Evolutionary conservation across 2,329 filamentous ascomycete species (phyloP).

Genomic region (Colletotrichum kahawae): DNA sequence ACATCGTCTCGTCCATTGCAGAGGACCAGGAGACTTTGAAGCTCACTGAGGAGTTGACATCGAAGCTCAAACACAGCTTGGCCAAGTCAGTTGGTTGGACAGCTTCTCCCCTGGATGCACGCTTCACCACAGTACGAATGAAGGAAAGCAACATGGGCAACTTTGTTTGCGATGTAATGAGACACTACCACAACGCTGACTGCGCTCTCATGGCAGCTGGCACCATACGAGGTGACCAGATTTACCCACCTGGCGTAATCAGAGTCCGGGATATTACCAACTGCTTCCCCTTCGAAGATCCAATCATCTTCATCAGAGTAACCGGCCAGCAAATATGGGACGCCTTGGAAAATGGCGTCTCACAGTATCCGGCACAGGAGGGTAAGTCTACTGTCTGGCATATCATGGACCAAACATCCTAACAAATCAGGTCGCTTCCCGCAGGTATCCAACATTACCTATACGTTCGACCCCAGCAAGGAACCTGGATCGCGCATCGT

Average conservation of each 20-base stretch:
- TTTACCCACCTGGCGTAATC: conserved; percentile 82
- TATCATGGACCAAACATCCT: not conserved
- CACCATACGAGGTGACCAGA: conserved; percentile 86
- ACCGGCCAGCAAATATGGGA: conserved; percentile 75
- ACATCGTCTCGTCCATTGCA: conserved; percentile 72
- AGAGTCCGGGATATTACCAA: conserved; percentile 82
- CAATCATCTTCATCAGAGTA: conserved; percentile 77
- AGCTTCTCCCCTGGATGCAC: conserved; percentile 79
- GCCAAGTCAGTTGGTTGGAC: conserved; percentile 87
- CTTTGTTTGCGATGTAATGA: conserved; percentile 92
- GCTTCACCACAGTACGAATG: conserved; percentile 81
- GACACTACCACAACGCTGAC: conserved; percentile 79
- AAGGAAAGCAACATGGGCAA: conserved; percentile 87
- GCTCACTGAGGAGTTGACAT: conserved; percentile 72
- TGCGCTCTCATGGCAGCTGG: conserved; percentile 85
- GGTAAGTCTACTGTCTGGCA: conserved; percentile 43
- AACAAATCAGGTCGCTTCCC: conserved; percentile 66
- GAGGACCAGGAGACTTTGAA: conserved; percentile 65
- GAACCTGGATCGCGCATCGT: conserved; percentile 67
- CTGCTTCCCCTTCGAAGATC: conserved; percentile 93
- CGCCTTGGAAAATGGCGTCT: conserved; percentile 86
- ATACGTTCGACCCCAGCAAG: conserved; percentile 71
- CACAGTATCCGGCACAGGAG: conserved; percentile 81
- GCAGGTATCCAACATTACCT: conserved; percentile 84
- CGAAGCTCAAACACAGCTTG: conserved; percentile 75